phyloP scores from a whole-genome alignment of 2,329 filamentous ascomycete genomes.

The Fusarium albidum region DNA sequence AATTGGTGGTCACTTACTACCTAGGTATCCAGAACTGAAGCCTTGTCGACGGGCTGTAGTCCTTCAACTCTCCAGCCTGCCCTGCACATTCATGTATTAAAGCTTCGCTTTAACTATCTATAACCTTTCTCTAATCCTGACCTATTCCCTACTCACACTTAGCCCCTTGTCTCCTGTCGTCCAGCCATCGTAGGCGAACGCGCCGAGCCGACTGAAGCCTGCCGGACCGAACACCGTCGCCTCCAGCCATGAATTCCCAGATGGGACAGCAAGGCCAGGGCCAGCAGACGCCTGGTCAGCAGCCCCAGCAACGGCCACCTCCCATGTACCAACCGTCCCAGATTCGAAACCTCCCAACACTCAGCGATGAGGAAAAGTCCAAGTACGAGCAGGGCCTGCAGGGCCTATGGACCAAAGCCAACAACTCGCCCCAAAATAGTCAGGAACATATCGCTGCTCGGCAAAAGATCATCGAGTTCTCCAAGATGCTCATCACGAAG shows the following conservation, averaged over 20 bases:
- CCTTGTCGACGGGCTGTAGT: slow-evolving; percentile 9
- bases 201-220: background rate
- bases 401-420: slow-evolving; percentile 61
- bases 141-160: background rate
- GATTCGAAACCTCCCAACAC: slow-evolving; percentile 58
- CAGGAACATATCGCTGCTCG: slow-evolving; percentile 59
- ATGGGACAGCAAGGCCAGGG: slow-evolving; percentile 37
- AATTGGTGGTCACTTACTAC: slow-evolving; percentile 20
- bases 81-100: background rate
- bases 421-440: slow-evolving; percentile 57
- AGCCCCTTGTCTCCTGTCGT: background rate
- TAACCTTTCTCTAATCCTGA: background rate
- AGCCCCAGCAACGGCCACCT: slow-evolving; percentile 38
- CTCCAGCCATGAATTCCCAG: slow-evolving; percentile 36
- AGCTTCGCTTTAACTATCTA: no score
- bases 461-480: slow-evolving; percentile 68
- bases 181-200: background rate
- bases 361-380: slow-evolving; percentile 62
- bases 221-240: background rate
- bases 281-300: slow-evolving; percentile 36
- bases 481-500: slow-evolving; percentile 63
- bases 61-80: background rate
- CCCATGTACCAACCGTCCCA: slow-evolving; percentile 61
- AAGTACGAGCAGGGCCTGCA: slow-evolving; percentile 68
- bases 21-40: background rate